phyloP scores from a whole-genome alignment of 306 rosid species.

The Acacia melanoxylon region DNA sequence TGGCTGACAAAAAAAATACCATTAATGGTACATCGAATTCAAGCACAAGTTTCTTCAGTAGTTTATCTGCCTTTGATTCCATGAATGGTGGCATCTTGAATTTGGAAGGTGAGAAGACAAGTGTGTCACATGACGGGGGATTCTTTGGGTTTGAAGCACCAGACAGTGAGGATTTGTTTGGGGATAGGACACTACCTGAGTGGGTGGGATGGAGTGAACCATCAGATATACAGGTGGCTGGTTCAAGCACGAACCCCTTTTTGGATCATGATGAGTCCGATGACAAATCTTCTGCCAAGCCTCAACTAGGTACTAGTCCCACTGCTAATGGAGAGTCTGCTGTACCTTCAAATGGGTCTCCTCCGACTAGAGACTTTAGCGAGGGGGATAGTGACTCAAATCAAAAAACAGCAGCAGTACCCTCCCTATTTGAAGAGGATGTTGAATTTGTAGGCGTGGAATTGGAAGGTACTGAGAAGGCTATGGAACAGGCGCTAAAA shows the following conservation, averaged over 20 bases:
- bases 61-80: slow-evolving; percentile 47
- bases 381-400: slow-evolving; percentile 47
- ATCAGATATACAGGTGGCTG: slow-evolving; percentile 66
- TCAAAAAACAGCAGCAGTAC: slow-evolving; percentile 49
- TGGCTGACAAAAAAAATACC: slow-evolving; percentile 54
- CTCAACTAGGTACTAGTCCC: slow-evolving; percentile 44
- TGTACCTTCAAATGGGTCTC: slow-evolving; percentile 64
- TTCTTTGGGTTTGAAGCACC: slow-evolving; percentile 76
- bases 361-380: slow-evolving; percentile 42
- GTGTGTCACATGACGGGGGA: slow-evolving; percentile 67
- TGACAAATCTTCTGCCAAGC: slow-evolving; percentile 33
- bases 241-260: slow-evolving; percentile 79
- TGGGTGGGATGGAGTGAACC: slow-evolving; percentile 95
- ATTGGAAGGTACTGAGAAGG: slow-evolving; percentile 84
- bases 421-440: slow-evolving; percentile 91
- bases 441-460: slow-evolving; percentile 96
- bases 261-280: slow-evolving; percentile 55
- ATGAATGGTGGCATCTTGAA: slow-evolving; percentile 45
- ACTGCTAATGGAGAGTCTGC: slow-evolving; percentile 51
- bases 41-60: slow-evolving; percentile 41
- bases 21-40: slow-evolving; percentile 63
- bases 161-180: slow-evolving; percentile 69
- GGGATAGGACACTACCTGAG: slow-evolving; percentile 81
- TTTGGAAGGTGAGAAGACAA: slow-evolving; percentile 50
- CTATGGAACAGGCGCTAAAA: slow-evolving; percentile 91